These are phyloP conservation scores for Aspergillus uvarum DNA, from an alignment of 2,329 filamentous ascomycete genomes.

Conservation along the genomic window DNA sequence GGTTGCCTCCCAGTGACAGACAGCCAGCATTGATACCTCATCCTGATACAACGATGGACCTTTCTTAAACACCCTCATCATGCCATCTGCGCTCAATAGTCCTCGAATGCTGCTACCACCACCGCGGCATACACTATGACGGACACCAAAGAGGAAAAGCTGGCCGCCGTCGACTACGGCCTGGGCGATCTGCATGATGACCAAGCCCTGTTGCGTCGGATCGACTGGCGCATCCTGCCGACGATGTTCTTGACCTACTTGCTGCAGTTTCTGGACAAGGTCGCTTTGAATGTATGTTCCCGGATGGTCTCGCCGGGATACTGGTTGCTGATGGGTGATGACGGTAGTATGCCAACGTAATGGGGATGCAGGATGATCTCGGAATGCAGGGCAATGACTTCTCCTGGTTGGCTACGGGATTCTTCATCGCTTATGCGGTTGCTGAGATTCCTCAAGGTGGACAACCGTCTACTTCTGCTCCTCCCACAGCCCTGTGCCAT, in stretches of 20 bases:
- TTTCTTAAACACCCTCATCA: no score
- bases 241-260: slow-evolving; percentile 63
- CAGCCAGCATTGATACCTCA: not conserved
- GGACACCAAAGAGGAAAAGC: slow-evolving; percentile 6
- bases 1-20: not conserved
- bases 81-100: no score
- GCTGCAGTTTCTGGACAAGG: slow-evolving; percentile 66
- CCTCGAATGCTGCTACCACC: no score
- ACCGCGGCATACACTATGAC: not conserved
- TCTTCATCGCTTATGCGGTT: slow-evolving; percentile 62
- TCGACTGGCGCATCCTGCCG: slow-evolving; percentile 61
- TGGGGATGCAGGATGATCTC: slow-evolving; percentile 60
- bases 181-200: slow-evolving; percentile 42
- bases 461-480: no score
- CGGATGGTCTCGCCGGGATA: no score
- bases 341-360: slow-evolving; percentile 62
- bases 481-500: no score
- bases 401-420: slow-evolving; percentile 60
- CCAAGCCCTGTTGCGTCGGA: slow-evolving; percentile 52
- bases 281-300: slow-evolving; percentile 56
- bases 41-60: not conserved
- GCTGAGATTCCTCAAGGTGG: slow-evolving; percentile 61
- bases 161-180: slow-evolving; percentile 17
- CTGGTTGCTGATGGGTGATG: not conserved
- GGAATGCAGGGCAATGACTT: slow-evolving; percentile 61